Evolutionary conservation across 345 rosid genomes (phyloP), one percentile per base, ranked within the genome.

Genomic region (Clarkia xantiana): DNA sequence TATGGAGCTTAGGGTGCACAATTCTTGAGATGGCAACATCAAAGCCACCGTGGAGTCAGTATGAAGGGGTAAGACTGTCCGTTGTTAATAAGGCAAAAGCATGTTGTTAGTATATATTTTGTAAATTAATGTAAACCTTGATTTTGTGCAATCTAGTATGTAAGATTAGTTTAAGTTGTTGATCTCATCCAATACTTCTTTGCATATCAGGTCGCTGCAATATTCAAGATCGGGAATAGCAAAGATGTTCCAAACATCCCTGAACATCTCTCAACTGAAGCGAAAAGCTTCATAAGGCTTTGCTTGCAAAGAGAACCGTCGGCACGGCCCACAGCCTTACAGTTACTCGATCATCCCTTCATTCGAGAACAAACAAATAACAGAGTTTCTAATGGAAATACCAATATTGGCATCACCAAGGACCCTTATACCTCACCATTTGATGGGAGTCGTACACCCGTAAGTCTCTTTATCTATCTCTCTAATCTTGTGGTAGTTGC

Each of bases 1-100:
- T 91, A 47, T 91, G 98, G 98, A 83, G 98, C 74, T 68, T 91
- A 73, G 98, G 96, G 44, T 91, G 98, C 71, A 91, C 98, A 43
- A 72, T 91, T 69, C 81, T 91, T 59, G 96, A 91, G 75, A 91
- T 91, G 98, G 94, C 98, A 45, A 79, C 93, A 19, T 73, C 94
- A 52, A 91, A 81, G 63, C 98, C 96, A 36, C 96, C 98, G 8
- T 91, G 98, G 98, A 81, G 76, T 57, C 87, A 75, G 58, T 86
- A 71, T 66, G 98, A 91, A 79, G 96, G 98, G 96, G 98, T 86
- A 67, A 52, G 75, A 17, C 53, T 14, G 15, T 19, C 9, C 15
- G 20, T 34, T 49, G 9, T 34, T 2, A 25, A 25, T 11, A n/a
- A 47, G 1, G 36, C 4, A 29, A 10, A 29, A 29, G 36, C 36